Percentiles rank a stretch among this genome's conserved stretches.
These are phyloP conservation scores for Colletotrichum musae DNA, from an alignment of 2,329 filamentous ascomycete species.

Conservation along the genomic window DNA sequence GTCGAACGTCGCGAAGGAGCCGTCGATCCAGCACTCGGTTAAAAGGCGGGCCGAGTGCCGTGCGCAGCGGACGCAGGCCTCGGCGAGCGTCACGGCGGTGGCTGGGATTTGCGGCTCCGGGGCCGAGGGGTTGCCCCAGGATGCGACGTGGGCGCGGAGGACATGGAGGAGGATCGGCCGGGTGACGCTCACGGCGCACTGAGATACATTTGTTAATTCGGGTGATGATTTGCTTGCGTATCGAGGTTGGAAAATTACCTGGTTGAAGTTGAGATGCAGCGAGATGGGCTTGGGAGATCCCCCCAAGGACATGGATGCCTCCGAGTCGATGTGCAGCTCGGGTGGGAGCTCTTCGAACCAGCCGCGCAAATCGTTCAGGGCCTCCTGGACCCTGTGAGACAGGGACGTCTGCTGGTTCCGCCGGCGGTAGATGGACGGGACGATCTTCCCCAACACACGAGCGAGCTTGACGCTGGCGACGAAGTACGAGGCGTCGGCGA, in stretches of 20 bases:
- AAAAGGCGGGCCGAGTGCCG: constrained; percentile 59
- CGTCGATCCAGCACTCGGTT: constrained; percentile 61
- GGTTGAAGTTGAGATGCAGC: constrained; percentile 53
- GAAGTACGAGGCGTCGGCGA: constrained; percentile 50
- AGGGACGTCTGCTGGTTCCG: constrained; percentile 47
- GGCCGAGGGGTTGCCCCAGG: constrained; percentile 40
- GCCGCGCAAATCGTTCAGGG: constrained; percentile 47
- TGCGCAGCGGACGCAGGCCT: constrained; percentile 61
- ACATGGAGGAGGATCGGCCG: constrained; percentile 53
- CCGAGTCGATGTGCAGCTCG: constrained; percentile 49
- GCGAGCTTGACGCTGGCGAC: constrained; percentile 57
- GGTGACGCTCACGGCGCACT: constrained; percentile 53
- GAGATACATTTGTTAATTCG: no score
- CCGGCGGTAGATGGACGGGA: constrained; percentile 51
- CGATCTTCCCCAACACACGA: constrained; percentile 47
- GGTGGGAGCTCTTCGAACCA: constrained; percentile 51
- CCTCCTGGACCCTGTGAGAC: constrained; percentile 51
- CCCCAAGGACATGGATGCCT: constrained; percentile 31
- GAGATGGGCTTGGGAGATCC: constrained; percentile 47
- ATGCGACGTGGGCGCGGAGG: constrained; percentile 48
- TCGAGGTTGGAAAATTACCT: neutral
- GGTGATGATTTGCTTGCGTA: fast-evolving
- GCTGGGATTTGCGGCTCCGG: constrained; percentile 47
- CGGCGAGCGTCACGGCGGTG: constrained; percentile 55
- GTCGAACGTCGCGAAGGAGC: constrained; percentile 62